phyloP scores from a whole-genome alignment of 2,329 filamentous ascomycete genomes.

The Fusarium anguioides region DNA sequence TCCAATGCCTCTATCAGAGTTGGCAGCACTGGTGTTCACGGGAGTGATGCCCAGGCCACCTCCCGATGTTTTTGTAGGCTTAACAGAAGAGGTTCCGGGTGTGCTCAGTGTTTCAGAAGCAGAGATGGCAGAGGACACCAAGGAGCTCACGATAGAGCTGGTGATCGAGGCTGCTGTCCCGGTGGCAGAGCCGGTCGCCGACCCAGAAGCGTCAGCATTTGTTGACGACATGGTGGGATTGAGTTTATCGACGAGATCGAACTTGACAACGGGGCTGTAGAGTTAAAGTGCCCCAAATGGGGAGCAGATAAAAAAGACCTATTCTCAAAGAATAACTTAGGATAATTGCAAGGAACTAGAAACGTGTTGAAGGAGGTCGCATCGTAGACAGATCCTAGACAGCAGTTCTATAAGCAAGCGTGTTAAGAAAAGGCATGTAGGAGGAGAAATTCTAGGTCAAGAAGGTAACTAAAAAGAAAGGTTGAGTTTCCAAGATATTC shows the following conservation, averaged over 20 bases:
- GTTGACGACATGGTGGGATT: conserved; percentile 20
- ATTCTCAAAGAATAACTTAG: conserved; percentile 5
- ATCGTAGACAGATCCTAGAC: no score
- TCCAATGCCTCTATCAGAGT: conserved; percentile 58
- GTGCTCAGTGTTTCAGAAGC: conserved; percentile 17
- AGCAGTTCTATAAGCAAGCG: conserved; percentile 4
- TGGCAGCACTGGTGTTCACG: conserved; percentile 40
- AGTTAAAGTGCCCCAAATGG: conserved; percentile 23
- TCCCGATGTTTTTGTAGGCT: conserved; percentile 12
- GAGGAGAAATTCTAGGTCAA: neutral
- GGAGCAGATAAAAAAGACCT: conserved; percentile 1
- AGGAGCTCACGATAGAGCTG: conserved; percentile 23
- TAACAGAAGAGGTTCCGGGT: neutral
- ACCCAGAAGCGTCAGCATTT: conserved; percentile 19
- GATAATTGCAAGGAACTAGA: conserved; percentile 13
- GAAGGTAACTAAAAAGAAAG: conserved; percentile 1
- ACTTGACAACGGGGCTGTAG: neutral
- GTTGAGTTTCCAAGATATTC: conserved; percentile 35
- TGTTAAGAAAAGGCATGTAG: neutral
- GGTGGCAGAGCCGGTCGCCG: conserved; percentile 36
- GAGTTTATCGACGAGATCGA: neutral
- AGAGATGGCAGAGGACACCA: conserved; percentile 22
- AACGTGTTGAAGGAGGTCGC: no score
- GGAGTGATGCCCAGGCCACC: neutral
- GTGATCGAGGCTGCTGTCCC: conserved; percentile 30